Evolutionary conservation across 2,329 filamentous ascomycete species (phyloP).

Genomic region (Apiospora phragmitis): DNA sequence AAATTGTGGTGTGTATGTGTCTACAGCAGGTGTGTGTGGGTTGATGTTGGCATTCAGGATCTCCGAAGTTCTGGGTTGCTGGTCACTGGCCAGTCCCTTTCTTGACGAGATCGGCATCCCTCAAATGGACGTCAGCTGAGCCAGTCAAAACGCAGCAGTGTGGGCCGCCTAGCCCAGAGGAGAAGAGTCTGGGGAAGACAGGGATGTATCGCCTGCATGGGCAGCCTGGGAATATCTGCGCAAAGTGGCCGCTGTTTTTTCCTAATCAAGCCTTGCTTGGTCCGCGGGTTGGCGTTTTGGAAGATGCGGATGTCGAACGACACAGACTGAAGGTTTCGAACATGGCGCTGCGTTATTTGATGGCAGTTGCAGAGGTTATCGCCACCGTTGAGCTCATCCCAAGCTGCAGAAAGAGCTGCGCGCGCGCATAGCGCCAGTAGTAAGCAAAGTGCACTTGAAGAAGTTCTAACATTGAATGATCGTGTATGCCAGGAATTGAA

Average conservation of each 20-base stretch:
- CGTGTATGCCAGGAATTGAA: no score
- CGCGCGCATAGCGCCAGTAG: not conserved
- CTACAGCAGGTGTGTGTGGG: not conserved
- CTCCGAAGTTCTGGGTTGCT: not conserved
- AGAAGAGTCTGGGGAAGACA: conserved; percentile 5
- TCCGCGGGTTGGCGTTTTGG: not conserved
- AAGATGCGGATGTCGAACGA: not conserved
- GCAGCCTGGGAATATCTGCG: not conserved
- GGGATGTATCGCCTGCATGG: not conserved
- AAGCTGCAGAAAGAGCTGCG: not conserved
- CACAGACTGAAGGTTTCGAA: not conserved
- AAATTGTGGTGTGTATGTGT: not conserved
- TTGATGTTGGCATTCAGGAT: conserved; percentile 1
- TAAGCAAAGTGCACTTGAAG: not conserved
- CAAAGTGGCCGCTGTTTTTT: not conserved
- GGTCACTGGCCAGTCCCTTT: not conserved
- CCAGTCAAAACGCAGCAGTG: conserved; percentile 1
- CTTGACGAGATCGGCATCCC: conserved; percentile 1
- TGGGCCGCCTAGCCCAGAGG: not conserved
- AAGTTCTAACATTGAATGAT: not conserved
- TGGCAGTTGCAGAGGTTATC: not conserved
- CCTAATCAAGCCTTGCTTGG: not conserved
- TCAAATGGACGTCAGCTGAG: conserved; percentile 3
- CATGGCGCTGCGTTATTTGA: not conserved
- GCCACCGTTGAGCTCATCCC: not conserved